Evolutionary conservation across 331 rosid species (phyloP).

Genomic region (Ulmus americana): DNA sequence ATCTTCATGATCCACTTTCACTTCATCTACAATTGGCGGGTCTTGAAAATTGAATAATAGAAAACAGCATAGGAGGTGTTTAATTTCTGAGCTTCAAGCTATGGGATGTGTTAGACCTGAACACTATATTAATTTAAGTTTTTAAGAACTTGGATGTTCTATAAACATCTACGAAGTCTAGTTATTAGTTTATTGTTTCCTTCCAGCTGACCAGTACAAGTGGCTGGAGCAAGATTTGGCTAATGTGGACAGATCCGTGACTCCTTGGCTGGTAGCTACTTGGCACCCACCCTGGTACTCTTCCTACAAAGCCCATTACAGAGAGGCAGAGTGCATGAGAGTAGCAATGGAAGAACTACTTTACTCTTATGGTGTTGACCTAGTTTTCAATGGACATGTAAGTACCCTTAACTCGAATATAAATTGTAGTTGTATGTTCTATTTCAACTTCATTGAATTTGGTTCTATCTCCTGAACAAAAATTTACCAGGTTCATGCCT

Average conservation of each 20-base stretch:
- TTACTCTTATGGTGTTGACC: slow-evolving; percentile 62
- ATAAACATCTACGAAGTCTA: background rate
- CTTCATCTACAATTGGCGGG: background rate
- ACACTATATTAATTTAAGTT: too few relatives aligned
- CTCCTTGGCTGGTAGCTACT: slow-evolving; percentile 82
- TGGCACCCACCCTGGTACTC: slow-evolving; percentile 95
- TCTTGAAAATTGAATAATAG: background rate
- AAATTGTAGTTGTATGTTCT: too few relatives aligned
- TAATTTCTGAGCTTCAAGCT: too few relatives aligned
- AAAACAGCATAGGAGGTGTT: background rate
- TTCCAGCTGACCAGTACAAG: slow-evolving; percentile 57
- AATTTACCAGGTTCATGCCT: slow-evolving; percentile 71
- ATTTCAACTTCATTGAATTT: background rate
- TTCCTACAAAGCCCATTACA: slow-evolving; percentile 60
- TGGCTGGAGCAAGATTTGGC: slow-evolving; percentile 84
- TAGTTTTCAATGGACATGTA: slow-evolving; percentile 79
- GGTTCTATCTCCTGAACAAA: slow-evolving; percentile 11
- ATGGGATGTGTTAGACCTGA: too few relatives aligned
- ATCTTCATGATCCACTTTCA: background rate
- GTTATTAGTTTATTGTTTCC: background rate
- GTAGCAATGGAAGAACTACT: slow-evolving; percentile 62
- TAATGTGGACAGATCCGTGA: slow-evolving; percentile 49
- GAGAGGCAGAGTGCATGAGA: slow-evolving; percentile 84
- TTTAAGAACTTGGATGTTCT: too few relatives aligned
- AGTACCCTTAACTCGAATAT: slow-evolving; percentile 21